Evolutionary conservation across 2,329 filamentous ascomycete species (phyloP).

Genomic region (Microascus cirrosus): DNA sequence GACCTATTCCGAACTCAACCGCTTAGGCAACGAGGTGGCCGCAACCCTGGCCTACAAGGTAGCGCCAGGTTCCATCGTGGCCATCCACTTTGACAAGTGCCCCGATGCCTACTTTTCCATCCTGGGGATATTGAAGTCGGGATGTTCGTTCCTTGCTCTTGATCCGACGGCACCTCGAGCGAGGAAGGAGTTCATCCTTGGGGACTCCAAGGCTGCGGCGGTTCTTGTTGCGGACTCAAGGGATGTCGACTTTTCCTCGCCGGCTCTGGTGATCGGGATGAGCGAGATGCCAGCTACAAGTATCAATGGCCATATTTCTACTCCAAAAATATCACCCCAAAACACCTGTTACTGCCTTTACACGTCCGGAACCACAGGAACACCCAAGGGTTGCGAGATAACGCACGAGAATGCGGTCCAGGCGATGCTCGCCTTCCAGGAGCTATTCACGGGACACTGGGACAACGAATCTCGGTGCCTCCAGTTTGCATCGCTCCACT

Average conservation of each 20-base stretch:
- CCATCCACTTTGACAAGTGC: slow-evolving; percentile 74
- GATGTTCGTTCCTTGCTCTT: slow-evolving; percentile 70
- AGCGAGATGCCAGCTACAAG: not conserved
- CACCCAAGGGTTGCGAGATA: slow-evolving; percentile 78
- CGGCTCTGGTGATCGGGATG: not conserved
- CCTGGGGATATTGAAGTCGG: slow-evolving; percentile 70
- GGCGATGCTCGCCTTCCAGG: slow-evolving; percentile 76
- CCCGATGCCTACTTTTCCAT: slow-evolving; percentile 77
- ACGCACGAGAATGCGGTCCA: slow-evolving; percentile 85
- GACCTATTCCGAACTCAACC: slow-evolving; percentile 65
- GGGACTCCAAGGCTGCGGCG: slow-evolving; percentile 57
- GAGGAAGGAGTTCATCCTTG: slow-evolving; percentile 66
- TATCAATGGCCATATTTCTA: not conserved
- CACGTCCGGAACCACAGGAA: slow-evolving; percentile 78
- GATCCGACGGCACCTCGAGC: slow-evolving; percentile 62
- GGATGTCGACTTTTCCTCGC: not conserved
- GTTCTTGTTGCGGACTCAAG: slow-evolving; percentile 39
- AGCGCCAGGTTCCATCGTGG: slow-evolving; percentile 51
- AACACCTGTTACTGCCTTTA: slow-evolving; percentile 75
- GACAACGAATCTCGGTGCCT: slow-evolving; percentile 65
- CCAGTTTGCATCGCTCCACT: slow-evolving; percentile 90
- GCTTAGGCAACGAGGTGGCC: slow-evolving; percentile 61
- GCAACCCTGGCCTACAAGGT: slow-evolving; percentile 45
- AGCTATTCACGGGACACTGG: slow-evolving; percentile 69
- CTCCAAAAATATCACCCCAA: slow-evolving; percentile 17